Conservation (phyloP, 345 rosid species). For the Rhizophora apiculata region DNA sequence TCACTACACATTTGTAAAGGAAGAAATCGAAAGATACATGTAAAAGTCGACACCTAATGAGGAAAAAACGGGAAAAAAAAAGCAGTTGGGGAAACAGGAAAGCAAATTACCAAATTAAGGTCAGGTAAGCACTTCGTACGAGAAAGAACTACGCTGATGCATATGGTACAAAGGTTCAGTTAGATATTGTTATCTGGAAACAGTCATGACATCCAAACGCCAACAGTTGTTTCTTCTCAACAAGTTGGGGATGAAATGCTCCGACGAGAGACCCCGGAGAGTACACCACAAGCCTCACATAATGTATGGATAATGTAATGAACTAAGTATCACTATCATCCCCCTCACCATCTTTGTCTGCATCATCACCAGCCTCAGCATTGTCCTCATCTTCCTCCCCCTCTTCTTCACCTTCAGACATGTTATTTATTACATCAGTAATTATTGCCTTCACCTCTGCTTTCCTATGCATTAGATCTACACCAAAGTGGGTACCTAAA, state of each 20-base stretch:
- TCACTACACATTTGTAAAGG: not conserved
- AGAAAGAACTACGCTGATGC: conserved; percentile 17
- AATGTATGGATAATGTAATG: conserved; percentile 2
- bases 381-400: conserved; percentile 56
- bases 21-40: not conserved
- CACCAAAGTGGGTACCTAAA: conserved; percentile 66
- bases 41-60: not conserved
- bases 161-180: conserved; percentile 12
- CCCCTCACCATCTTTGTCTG: conserved; percentile 42
- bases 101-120: conserved; percentile 20
- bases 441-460: conserved; percentile 87
- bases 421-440: conserved; percentile 80
- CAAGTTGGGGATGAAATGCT: conserved; percentile 13
- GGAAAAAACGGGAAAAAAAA: no score
- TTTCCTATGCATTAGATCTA: conserved; percentile 76
- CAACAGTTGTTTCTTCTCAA: not conserved
- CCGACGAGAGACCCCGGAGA: not conserved
- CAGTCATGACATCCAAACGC: conserved; percentile 15
- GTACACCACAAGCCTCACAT: conserved; percentile 23
- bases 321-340: conserved; percentile 43
- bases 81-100: not conserved
- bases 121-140: not conserved
- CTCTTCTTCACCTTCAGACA: conserved; percentile 84
- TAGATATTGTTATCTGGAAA: conserved; percentile 18
- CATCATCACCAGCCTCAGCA: conserved; percentile 42